Percentiles rank a stretch among this genome's conserved stretches.
Conservation (phyloP, 208 protist genomes). For the Balamuthia mandrillaris region DNA sequence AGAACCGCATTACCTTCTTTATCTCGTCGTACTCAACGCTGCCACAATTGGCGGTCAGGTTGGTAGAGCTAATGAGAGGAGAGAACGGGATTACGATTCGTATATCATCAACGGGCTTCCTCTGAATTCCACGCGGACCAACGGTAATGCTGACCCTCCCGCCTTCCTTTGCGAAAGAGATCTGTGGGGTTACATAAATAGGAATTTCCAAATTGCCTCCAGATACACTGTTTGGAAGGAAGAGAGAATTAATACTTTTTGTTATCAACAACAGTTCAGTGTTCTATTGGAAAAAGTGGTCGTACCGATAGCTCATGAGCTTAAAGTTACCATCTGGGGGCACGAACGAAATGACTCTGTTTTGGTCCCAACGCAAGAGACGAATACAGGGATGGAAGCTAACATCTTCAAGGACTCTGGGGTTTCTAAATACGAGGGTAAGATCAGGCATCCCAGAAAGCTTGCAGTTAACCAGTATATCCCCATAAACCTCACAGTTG, state of each 20-base stretch:
- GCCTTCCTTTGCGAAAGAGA: slow-evolving; percentile 39
- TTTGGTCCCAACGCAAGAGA: slow-evolving; percentile 59
- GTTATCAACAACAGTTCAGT: no score
- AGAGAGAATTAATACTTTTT: slow-evolving; percentile 1
- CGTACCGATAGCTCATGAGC: slow-evolving; percentile 41
- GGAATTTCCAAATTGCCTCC: slow-evolving; percentile 13
- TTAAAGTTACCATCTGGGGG: slow-evolving; percentile 73
- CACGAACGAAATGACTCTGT: slow-evolving; percentile 68
- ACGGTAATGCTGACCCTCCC: slow-evolving; percentile 44
- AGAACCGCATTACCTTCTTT: slow-evolving; percentile 45
- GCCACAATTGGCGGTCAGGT: slow-evolving; percentile 52
- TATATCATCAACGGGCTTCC: slow-evolving; percentile 50
- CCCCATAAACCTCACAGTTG: no score
- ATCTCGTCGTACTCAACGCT: slow-evolving; percentile 54
- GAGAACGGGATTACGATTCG: slow-evolving; percentile 64
- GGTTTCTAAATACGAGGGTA: slow-evolving; percentile 50
- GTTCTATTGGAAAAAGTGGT: background rate
- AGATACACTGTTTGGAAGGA: background rate
- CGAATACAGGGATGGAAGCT: slow-evolving; percentile 77
- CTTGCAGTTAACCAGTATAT: slow-evolving; percentile 29
- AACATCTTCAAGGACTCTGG: slow-evolving; percentile 53
- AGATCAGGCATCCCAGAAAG: slow-evolving; percentile 36
- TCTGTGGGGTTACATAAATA: slow-evolving; percentile 57
- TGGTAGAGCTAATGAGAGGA: slow-evolving; percentile 44
- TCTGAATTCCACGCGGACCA: background rate